Percentiles rank a stretch among this genome's conserved stretches.
These are phyloP conservation scores for Neurospora crassa DNA, from an alignment of 2,329 filamentous ascomycete species.

Conservation along the genomic window DNA sequence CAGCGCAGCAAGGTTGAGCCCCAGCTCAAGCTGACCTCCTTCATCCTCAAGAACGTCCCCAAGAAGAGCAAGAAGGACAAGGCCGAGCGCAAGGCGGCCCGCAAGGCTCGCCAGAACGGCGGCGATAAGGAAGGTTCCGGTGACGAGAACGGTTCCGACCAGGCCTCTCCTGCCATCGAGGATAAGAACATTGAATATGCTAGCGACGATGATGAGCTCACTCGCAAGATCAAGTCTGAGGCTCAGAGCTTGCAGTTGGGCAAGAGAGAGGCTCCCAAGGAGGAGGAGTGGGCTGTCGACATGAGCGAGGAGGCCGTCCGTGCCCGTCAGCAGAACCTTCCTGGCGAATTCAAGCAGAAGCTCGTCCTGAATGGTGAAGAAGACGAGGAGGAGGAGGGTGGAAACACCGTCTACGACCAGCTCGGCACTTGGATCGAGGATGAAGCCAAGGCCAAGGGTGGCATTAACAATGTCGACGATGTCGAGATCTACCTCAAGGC, in stretches of 20 bases:
- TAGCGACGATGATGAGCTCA: constrained; percentile 71
- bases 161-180: constrained; percentile 31
- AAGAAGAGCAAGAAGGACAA: constrained; percentile 97
- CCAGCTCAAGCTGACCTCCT: constrained; percentile 90
- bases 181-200: constrained; percentile 54
- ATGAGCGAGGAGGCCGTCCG: constrained; percentile 93
- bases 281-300: constrained; percentile 92
- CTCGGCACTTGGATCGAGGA: constrained; percentile 87
- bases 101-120: constrained; percentile 74
- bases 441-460: constrained; percentile 61
- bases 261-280: constrained; percentile 48
- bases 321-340: constrained; percentile 85
- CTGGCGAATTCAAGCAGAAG: constrained; percentile 89
- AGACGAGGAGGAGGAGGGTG: constrained; percentile 71
- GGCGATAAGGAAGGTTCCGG: constrained; percentile 55
- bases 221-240: constrained; percentile 67
- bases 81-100: constrained; percentile 80
- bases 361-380: constrained; percentile 71
- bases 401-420: constrained; percentile 73
- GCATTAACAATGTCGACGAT: constrained; percentile 72
- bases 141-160: constrained; percentile 39
- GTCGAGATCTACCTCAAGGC: constrained; percentile 93
- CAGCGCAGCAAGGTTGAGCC: constrained; percentile 86
- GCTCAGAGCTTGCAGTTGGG: constrained; percentile 37
- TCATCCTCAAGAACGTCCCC: constrained; percentile 92